A percentile compares a stretch with the other conserved stretches of the same genome.
phyloP scores from a whole-genome alignment of 768 basidiomycete species.

The Daedaleopsis nitida region DNA sequence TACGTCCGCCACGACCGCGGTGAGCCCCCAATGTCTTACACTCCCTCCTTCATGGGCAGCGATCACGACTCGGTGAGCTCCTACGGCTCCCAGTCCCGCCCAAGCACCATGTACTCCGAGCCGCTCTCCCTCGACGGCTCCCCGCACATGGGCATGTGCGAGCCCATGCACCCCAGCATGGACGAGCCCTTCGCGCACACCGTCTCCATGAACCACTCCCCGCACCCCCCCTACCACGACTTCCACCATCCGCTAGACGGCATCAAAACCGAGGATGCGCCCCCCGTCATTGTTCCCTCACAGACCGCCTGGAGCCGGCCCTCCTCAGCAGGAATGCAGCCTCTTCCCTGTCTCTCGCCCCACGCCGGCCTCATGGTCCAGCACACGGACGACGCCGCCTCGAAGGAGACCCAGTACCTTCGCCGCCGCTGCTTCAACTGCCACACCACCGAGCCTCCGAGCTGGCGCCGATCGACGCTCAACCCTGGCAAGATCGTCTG shows the following conservation, averaged over 20 bases:
- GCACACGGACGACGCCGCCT: constrained; percentile 88
- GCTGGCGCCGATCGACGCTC: constrained; percentile 85
- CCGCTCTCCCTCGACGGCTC: constrained; percentile 39
- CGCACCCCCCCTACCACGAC: constrained; percentile 49
- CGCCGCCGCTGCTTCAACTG: constrained; percentile 89
- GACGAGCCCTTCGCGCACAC: constrained; percentile 35
- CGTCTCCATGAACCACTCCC: constrained; percentile 36
- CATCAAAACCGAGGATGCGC: constrained; percentile 70
- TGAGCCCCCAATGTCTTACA: constrained; percentile 38
- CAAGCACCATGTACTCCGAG: constrained; percentile 44
- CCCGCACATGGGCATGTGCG: constrained; percentile 43
- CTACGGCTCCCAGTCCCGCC: constrained; percentile 28
- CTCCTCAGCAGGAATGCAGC: constrained; percentile 33
- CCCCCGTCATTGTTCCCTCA: constrained; percentile 63
- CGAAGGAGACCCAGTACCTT: constrained; percentile 89
- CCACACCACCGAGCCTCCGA: constrained; percentile 88
- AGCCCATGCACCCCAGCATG: constrained; percentile 30
- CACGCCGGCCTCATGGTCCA: constrained; percentile 67
- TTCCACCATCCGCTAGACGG: constrained; percentile 44
- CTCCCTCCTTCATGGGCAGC: constrained; percentile 45
- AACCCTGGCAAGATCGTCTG: constrained; percentile 93
- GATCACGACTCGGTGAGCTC: constrained; percentile 41
- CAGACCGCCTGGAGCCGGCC: constrained; percentile 53
- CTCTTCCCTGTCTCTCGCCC: constrained; percentile 41
- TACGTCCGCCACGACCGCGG: constrained; percentile 74